Evolutionary conservation across 371 early-diverging fungal species (phyloP).

Genomic region (Mortierella sp.): DNA sequence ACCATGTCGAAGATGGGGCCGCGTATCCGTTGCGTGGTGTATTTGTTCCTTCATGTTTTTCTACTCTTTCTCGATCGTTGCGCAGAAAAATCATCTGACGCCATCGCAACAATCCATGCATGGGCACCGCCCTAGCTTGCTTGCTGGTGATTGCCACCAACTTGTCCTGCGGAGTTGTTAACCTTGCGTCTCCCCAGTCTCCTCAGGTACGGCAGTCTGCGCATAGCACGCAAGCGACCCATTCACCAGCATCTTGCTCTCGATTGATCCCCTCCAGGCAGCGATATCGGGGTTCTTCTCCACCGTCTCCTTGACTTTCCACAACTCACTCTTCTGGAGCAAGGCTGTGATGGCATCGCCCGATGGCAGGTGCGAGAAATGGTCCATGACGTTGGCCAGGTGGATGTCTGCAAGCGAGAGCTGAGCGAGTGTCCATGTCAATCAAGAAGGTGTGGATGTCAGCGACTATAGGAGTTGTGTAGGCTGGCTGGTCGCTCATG

Average conservation of each 20-base stretch:
- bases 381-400: slow-evolving; percentile 33
- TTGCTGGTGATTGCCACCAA: not conserved
- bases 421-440: slow-evolving; percentile 2
- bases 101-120: no score
- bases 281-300: slow-evolving; percentile 22
- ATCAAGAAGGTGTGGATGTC: not conserved
- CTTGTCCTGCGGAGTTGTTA: not conserved
- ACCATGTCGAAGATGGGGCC: no score
- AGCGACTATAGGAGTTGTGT: not conserved
- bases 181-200: no score
- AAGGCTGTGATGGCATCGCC: slow-evolving; percentile 1
- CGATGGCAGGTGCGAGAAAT: slow-evolving; percentile 29
- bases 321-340: slow-evolving; percentile 22
- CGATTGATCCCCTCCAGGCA: slow-evolving; percentile 25
- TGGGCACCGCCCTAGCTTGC: no score
- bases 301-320: slow-evolving; percentile 27
- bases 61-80: no score
- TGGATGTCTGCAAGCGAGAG: slow-evolving; percentile 42
- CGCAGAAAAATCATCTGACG: not conserved
- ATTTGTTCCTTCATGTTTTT: no score
- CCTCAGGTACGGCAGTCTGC: slow-evolving; percentile 9
- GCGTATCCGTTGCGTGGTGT: no score
- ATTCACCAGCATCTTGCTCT: slow-evolving; percentile 10
- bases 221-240: slow-evolving; percentile 12
- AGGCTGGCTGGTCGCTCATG: not conserved